These are phyloP conservation scores for Beauveria caledonica DNA, from an alignment of 2,329 filamentous ascomycete species.

Conservation along the genomic window DNA sequence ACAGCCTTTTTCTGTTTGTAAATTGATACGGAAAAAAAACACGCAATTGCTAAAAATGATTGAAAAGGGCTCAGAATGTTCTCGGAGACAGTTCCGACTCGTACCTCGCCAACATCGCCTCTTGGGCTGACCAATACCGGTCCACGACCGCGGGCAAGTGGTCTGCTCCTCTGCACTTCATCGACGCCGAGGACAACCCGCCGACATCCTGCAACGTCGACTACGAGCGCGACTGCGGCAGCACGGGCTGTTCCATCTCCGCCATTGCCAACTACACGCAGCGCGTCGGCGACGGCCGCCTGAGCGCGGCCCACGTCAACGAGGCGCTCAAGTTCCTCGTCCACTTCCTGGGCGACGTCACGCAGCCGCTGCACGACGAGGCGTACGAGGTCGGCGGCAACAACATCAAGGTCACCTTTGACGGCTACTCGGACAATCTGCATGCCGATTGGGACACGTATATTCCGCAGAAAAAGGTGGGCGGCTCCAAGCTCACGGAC, in stretches of 20 bases:
- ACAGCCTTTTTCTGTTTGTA: not conserved
- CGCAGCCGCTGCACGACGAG: slow-evolving; percentile 47
- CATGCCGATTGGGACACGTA: slow-evolving; percentile 54
- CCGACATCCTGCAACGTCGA: slow-evolving; percentile 29
- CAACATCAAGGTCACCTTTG: slow-evolving; percentile 20
- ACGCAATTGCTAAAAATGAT: not conserved
- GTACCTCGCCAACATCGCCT: slow-evolving; percentile 40
- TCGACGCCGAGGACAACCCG: slow-evolving; percentile 38
- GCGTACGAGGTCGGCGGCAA: slow-evolving; percentile 41
- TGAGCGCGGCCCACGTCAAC: slow-evolving; percentile 13
- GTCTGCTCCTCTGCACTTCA: slow-evolving; percentile 40
- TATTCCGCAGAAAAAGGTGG: slow-evolving; percentile 40
- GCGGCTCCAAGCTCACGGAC: slow-evolving; percentile 25
- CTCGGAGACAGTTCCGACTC: slow-evolving; percentile 35
- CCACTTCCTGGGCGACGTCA: slow-evolving; percentile 49
- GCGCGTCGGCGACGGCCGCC: slow-evolving; percentile 15
- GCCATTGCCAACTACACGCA: slow-evolving; percentile 22
- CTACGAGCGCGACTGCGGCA: slow-evolving; percentile 30
- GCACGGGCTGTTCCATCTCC: slow-evolving; percentile 19
- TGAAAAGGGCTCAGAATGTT: slow-evolving; percentile 19
- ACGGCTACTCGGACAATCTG: slow-evolving; percentile 42
- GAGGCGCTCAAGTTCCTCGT: slow-evolving; percentile 22
- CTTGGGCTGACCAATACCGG: slow-evolving; percentile 35
- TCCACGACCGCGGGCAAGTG: slow-evolving; percentile 38
- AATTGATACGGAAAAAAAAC: not conserved